Evolutionary conservation across 225 moss, liverwort and hornwort species (phyloP).

Genomic region (Bryoerythrophyllum caledonicum): DNA sequence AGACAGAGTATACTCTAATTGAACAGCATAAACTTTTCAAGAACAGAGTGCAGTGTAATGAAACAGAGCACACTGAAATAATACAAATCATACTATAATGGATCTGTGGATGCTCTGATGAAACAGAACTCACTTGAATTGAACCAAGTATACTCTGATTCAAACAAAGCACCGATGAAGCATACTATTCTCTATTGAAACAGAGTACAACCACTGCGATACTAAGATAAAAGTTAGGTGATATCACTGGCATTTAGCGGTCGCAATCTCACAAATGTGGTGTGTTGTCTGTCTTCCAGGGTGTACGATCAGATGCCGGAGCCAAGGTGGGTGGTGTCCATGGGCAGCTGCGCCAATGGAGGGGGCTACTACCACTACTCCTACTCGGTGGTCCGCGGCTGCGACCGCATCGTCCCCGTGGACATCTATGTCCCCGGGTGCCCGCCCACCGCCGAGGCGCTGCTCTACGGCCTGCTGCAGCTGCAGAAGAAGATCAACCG

Average conservation of each 20-base stretch:
- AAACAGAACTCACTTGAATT: too few relatives aligned
- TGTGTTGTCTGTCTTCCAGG: constrained; percentile 26
- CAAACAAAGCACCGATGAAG: too few relatives aligned
- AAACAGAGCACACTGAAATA: too few relatives aligned
- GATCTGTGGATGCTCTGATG: too few relatives aligned
- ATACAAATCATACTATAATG: too few relatives aligned
- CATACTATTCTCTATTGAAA: too few relatives aligned
- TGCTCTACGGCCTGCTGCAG: constrained; percentile 71
- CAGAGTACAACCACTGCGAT: too few relatives aligned
- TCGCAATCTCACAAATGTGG: background rate
- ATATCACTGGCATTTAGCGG: background rate
- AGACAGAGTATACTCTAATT: background rate
- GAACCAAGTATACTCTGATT: too few relatives aligned
- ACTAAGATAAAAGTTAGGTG: too few relatives aligned
- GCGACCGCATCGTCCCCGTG: constrained; percentile 74
- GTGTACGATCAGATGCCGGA: constrained; percentile 88
- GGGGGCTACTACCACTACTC: constrained; percentile 78
- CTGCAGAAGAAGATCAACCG: constrained; percentile 76
- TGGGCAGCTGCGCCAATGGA: constrained; percentile 81
- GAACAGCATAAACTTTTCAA: too few relatives aligned
- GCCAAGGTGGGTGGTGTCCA: constrained; percentile 75
- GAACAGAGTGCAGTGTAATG: too few relatives aligned
- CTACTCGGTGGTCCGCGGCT: constrained; percentile 71
- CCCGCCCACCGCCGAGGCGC: constrained; percentile 77
- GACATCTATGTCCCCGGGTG: constrained; percentile 82